Percentiles rank a stretch among this genome's conserved stretches.
Evolutionary conservation across 768 basidiomycete species (phyloP).

Genomic region (Phaeotremella fagi): DNA sequence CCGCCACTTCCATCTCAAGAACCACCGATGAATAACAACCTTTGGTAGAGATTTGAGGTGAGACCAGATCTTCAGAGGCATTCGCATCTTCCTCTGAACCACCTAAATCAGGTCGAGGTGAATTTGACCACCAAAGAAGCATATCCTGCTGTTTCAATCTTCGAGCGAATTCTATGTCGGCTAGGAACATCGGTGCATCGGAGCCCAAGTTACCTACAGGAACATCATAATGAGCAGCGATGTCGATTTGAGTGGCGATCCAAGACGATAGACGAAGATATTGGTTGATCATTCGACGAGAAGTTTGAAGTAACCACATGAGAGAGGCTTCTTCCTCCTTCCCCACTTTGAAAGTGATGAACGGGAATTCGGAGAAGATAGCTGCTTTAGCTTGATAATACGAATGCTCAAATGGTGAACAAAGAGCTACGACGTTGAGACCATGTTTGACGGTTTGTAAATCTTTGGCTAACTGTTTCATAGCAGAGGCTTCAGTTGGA

Average conservation of each 20-base stretch:
- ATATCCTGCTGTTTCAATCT: slow-evolving; percentile 80
- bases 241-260: slow-evolving; percentile 70
- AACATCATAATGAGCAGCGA: slow-evolving; percentile 86
- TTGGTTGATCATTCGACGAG: slow-evolving; percentile 74
- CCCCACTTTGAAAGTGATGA: slow-evolving; percentile 67
- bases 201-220: slow-evolving; percentile 88
- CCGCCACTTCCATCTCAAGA: slow-evolving; percentile 79
- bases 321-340: slow-evolving; percentile 63
- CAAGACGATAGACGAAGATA: slow-evolving; percentile 73
- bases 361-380: slow-evolving; percentile 75
- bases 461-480: slow-evolving; percentile 83
- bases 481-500: slow-evolving; percentile 67
- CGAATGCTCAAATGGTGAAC: slow-evolving; percentile 73
- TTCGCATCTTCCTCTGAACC: slow-evolving; percentile 83
- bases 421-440: slow-evolving; percentile 65
- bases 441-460: slow-evolving; percentile 65
- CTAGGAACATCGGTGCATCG: slow-evolving; percentile 78
- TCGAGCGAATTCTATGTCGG: slow-evolving; percentile 87
- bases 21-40: slow-evolving; percentile 92
- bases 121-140: slow-evolving; percentile 93
- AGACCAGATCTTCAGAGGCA: slow-evolving; percentile 68
- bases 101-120: slow-evolving; percentile 83
- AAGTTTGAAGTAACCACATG: slow-evolving; percentile 81
- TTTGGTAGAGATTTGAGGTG: slow-evolving; percentile 75
- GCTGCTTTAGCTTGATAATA: slow-evolving; percentile 72